Evolutionary conservation across 331 rosid genomes (phyloP), one percentile per base, ranked within the genome.

Genomic region (Rosa hybrid): DNA sequence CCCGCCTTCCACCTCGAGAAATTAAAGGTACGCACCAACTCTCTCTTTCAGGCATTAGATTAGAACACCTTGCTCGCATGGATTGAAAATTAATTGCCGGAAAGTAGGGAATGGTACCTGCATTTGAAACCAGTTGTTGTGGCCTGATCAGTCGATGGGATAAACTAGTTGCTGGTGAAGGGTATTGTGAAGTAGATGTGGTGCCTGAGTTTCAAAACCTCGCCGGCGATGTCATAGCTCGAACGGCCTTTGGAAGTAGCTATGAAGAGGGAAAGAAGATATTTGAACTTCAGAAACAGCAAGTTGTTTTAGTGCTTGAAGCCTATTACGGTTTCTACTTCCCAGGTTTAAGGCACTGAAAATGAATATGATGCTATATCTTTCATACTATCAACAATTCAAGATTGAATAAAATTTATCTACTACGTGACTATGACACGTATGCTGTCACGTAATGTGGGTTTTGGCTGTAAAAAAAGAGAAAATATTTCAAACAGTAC

Each of bases 191-290:
- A 78, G 10, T 90, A 4, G 88, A 90, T 48, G 88, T 82, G 27
- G 81, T 70, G 54, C 65, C 80, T 1, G 88, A 86, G 51, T 78
- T 90, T 4, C 68, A 69, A 6, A 69, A 51, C 69, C 81, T 87
- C 4, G 49, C 87, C 0, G 57, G 83, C 4, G 93, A 90, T 68
- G 72, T 83, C 42, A 83, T 84, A 50, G 78, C 90, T 64, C 53
- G 84, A 76, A 80, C 87, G 38, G 87, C 88, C 34, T 89, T 84
- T 45, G 91, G 91, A 76, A 86, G 84, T 71, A 86, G 72, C 67
- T 86, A 71, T 50, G 75, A 80, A 49, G 91, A 89, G 73, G 93
- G 91, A 44, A 82, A 86, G 60, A 79, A 59, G 46, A 86, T 82
- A 54, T 86, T 86, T 72, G 75, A 89, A 70, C 86, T 89, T 5